Evolutionary conservation across 208 protist species (phyloP), one percentile per base, ranked within the genome.

Genomic region (Borovskyia barvae): DNA sequence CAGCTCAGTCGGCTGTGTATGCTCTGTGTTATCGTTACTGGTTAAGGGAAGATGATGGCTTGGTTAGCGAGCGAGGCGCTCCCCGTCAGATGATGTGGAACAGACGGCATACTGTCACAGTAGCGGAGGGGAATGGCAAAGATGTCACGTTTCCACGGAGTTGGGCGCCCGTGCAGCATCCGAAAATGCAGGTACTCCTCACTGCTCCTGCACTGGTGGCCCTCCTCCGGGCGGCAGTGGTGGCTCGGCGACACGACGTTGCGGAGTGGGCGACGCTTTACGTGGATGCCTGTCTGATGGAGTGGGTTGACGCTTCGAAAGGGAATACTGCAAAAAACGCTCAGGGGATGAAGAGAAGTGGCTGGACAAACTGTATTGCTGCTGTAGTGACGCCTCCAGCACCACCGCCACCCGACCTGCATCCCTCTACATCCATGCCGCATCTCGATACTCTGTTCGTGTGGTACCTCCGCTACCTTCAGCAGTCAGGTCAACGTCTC

Each of bases 241-340:
- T 40, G 25, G 52, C 64, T 6, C 50, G 40, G n/a, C 65, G 60
- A 28, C 45, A 60, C 41, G 66, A 79, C 47, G 37, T 73, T 9
- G 65, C 66, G 1, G 72, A 79, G 30, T 68, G 51, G 58, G 45
- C 61, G 12, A 63, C 66, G 11, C 59, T 79, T 12, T 65, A 63
- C 55, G 42, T 70, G 0, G 72, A 79, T 35, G 30, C 45, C 12
- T 60, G 52, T 26, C 28, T 76, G 5, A 55, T 63, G 5, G 54
- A 49, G n/a, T 66, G 48, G 68, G 17, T 20, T 25, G 7, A n/a
- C 15, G 50, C 26, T 12, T 15, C 48, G 7, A n/a, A 25, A 9
- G 8, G 24, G 20, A 17, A 17, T 45, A 24, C 11, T 5, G 22
- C 57, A 20, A 22, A 40, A 5, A 14, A 25, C 14, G 48, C 28